A percentile compares a stretch with the other conserved stretches of the same genome.
Conservation (phyloP, 139 green algal species). For the Tetradesmus lagerheimii region DNA sequence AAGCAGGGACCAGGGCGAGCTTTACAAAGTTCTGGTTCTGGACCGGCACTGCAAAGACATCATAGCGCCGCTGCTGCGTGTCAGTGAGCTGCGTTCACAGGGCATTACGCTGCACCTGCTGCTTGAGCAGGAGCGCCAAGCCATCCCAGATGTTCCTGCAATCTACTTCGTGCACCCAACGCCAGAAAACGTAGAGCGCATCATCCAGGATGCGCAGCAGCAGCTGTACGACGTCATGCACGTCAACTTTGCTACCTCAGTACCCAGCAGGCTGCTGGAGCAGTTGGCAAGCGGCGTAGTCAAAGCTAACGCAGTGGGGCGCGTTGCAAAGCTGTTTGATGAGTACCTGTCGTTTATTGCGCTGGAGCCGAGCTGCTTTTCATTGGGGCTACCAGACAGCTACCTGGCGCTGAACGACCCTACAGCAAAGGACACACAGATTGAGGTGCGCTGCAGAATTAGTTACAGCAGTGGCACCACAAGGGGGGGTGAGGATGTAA, state of each 20-base stretch:
- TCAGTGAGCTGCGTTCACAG: slow-evolving; percentile 91
- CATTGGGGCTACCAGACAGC: slow-evolving; percentile 80
- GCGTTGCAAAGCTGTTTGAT: slow-evolving; percentile 89
- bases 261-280: slow-evolving; percentile 86
- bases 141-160: slow-evolving; percentile 96
- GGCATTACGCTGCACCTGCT: slow-evolving; percentile 97
- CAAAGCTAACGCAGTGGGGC: slow-evolving; percentile 58
- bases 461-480: too few species aligned
- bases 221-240: slow-evolving; percentile 94
- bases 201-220: slow-evolving; percentile 78
- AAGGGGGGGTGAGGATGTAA: background rate
- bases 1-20: slow-evolving; percentile 63
- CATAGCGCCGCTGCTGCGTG: slow-evolving; percentile 91
- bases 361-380: slow-evolving; percentile 93
- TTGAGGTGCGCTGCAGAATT: slow-evolving; percentile 74
- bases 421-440: slow-evolving; percentile 83
- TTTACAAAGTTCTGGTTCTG: slow-evolving; percentile 98
- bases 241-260: slow-evolving; percentile 92
- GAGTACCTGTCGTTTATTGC: slow-evolving; percentile 94
- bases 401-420: slow-evolving; percentile 97
- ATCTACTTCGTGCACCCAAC: slow-evolving; percentile 95
- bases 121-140: slow-evolving; percentile 89
- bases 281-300: slow-evolving; percentile 80
- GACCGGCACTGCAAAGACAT: slow-evolving; percentile 92
- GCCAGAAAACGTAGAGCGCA: slow-evolving; percentile 74